phyloP scores from a whole-genome alignment of 1,284 basidiomycete species.

The Athelia sp. region DNA sequence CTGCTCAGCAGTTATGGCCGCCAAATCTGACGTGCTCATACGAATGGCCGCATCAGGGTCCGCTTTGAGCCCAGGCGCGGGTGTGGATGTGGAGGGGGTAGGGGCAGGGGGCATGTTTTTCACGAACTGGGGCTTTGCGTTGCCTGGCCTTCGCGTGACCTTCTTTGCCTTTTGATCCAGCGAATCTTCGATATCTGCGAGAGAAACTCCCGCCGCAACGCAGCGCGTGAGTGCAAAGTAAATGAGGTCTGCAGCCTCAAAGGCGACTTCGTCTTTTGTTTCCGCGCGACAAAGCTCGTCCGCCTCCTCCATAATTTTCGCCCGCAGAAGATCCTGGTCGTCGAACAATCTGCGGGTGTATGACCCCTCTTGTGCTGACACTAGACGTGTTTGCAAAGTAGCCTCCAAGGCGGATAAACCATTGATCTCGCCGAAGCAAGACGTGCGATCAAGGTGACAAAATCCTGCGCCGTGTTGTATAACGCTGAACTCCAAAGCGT shows the following conservation, averaged over 20 bases:
- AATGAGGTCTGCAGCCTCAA: conserved; percentile 93
- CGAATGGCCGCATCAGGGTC: conserved; percentile 49
- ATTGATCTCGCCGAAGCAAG: conserved; percentile 80
- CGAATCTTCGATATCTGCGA: conserved; percentile 83
- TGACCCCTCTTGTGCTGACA: conserved; percentile 81
- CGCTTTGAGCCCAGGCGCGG: conserved; percentile 13
- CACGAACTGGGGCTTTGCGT: conserved; percentile 89
- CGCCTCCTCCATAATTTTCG: conserved; percentile 98
- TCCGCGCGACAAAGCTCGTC: conserved; percentile 90
- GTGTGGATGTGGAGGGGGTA: conserved; percentile 19
- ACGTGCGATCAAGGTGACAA: conserved; percentile 84
- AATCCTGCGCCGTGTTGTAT: conserved; percentile 90
- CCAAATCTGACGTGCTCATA: conserved; percentile 72
- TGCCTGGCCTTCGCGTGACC: conserved; percentile 85
- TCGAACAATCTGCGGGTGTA: conserved; percentile 91
- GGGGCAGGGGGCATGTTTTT: conserved; percentile 22
- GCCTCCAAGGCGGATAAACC: conserved; percentile 84
- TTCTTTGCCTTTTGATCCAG: conserved; percentile 87
- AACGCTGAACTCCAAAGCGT: conserved; percentile 90
- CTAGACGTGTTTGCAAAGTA: conserved; percentile 72
- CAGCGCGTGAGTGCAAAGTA: conserved; percentile 95
- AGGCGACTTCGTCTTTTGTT: conserved; percentile 83
- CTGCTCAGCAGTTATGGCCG: conserved; percentile 48
- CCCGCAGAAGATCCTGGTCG: conserved; percentile 75
- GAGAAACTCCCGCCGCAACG: conserved; percentile 76